phyloP scores from a whole-genome alignment of 257 asterid species.

The Nyctanthes arbortristis region DNA sequence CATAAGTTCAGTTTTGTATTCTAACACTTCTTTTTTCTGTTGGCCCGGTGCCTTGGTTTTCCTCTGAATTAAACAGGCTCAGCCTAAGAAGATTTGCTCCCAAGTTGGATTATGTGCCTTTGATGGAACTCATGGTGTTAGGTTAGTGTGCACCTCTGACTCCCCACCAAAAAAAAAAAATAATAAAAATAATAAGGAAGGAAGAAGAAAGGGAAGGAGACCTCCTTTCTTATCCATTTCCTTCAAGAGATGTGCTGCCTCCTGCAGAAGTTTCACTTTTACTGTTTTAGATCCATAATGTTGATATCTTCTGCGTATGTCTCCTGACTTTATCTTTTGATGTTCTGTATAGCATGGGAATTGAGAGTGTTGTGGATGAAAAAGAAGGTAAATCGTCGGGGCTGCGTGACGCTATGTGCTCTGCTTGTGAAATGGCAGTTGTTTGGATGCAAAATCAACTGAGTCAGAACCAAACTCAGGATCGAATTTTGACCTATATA shows the following conservation, averaged over 20 bases:
- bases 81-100: slow-evolving; percentile 65
- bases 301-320: neutral
- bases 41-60: too few species aligned
- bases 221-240: too few species aligned
- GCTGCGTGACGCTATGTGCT: slow-evolving; percentile 54
- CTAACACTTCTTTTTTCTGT: neutral
- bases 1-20: slow-evolving; percentile 8
- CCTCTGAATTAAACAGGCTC: slow-evolving; percentile 32
- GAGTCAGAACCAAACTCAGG: slow-evolving; percentile 58
- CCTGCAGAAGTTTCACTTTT: neutral
- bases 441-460: slow-evolving; percentile 85
- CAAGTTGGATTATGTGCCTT: slow-evolving; percentile 59
- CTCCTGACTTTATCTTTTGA: neutral
- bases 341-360: slow-evolving; percentile 52
- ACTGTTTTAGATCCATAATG: neutral
- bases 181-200: too few species aligned
- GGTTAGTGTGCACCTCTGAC: too few species aligned
- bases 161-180: too few species aligned
- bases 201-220: too few species aligned
- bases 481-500: slow-evolving; percentile 64
- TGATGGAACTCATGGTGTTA: slow-evolving; percentile 55
- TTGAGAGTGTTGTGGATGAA: slow-evolving; percentile 80
- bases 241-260: too few species aligned
- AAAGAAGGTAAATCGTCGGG: slow-evolving; percentile 33
- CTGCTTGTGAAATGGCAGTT: slow-evolving; percentile 84